Evolutionary conservation across 2,329 filamentous ascomycete genomes (phyloP), one percentile per base, ranked within the genome.

Genomic region (Colletotrichum melonis): DNA sequence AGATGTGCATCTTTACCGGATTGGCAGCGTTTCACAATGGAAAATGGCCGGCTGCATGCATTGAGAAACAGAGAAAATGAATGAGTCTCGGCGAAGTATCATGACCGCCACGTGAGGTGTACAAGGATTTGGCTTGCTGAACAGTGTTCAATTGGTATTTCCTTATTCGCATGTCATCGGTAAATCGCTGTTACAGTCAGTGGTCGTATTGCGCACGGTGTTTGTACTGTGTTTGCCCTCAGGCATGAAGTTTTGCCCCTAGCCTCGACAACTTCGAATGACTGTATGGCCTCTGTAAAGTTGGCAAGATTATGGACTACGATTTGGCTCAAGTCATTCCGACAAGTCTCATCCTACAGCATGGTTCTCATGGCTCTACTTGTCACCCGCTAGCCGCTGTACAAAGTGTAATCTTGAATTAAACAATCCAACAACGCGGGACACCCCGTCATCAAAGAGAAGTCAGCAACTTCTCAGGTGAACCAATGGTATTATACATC

Each of bases 401-500:
- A 22, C 46, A 22, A 26, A 11, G 62, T 11, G 46, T 64, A 32
- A 5, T 24, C 60, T 54, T 24, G 28, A 35, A 64, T 26, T 49
- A 49, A 49, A n/a, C 42, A 49, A 49, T 7, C 42, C 42, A 49
- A 49, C 42, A 49, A 49, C 19, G 19, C 42, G 19, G 19, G 12
- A 24, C 28, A 55, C 24, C 30, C 14, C 32, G 28, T 26, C 62
- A 64, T 49, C 22, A 22, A 64, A 49, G 30, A 49, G 35, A 22
- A 55, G 14, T 38, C 16, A 9, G 19, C 30, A 38, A 16, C 46
- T 38, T n/a, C 49, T 26, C 46, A 49, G 11, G 62, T 32, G 22
- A 64, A 64, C n/a, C 46, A 64, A 16, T 64, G 30, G 62, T 64
- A 64, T 64, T 64, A 38, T 64, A 64, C 62, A 54, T 64, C 46